These are phyloP conservation scores for Aspergillus uvarum DNA, from an alignment of 2,329 filamentous ascomycete genomes.

Conservation along the genomic window DNA sequence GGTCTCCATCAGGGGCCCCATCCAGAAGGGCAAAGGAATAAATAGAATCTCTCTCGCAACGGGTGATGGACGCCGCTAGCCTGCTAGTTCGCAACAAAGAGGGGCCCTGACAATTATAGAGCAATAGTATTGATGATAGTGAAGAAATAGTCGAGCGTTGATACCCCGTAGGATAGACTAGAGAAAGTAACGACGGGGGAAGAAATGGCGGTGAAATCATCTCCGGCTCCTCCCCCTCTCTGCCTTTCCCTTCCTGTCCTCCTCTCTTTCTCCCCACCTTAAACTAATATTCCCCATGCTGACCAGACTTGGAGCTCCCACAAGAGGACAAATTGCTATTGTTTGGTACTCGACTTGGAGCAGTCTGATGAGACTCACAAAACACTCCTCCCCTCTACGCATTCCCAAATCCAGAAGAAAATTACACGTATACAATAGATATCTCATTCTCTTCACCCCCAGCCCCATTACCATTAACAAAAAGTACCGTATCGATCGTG, in stretches of 20 bases:
- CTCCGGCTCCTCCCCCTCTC: background rate
- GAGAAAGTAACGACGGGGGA: background rate
- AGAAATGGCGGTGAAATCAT: background rate
- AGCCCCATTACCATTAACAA: slow-evolving; percentile 8
- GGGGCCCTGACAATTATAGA: background rate
- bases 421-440: background rate
- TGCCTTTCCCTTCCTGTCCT: background rate
- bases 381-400: background rate
- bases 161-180: background rate
- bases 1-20: background rate
- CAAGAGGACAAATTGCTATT: background rate
- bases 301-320: background rate
- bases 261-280: no score
- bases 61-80: background rate
- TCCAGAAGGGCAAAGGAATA: background rate
- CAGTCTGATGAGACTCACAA: background rate
- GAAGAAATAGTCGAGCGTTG: background rate
- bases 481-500: background rate
- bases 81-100: background rate
- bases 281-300: no score
- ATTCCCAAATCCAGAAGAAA: background rate
- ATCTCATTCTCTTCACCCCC: background rate
- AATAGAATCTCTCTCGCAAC: background rate
- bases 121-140: background rate
- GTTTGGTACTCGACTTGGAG: background rate